Conservation (phyloP, 2,329 filamentous ascomycete genomes). For the Botrytis galanthina region DNA sequence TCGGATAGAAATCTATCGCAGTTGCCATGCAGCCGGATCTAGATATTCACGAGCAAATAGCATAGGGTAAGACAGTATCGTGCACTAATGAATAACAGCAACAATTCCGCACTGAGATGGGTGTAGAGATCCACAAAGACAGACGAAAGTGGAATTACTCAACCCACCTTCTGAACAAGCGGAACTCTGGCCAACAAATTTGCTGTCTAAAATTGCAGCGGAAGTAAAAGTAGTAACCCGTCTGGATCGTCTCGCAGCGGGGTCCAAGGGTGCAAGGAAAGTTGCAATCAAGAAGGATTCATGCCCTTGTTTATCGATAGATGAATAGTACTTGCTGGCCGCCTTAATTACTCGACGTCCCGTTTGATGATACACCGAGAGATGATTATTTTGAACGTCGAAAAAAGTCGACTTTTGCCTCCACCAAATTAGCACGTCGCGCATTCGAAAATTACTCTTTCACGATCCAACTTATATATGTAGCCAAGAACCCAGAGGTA, state of each 20-base stretch:
- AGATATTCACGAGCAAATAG: background rate
- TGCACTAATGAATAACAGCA: background rate
- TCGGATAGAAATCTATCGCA: background rate
- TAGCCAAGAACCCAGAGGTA: background rate
- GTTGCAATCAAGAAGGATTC: constrained; percentile 18
- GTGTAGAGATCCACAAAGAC: constrained; percentile 10
- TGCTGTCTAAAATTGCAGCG: constrained; percentile 13
- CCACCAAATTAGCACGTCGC: background rate
- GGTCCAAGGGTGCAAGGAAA: constrained; percentile 10
- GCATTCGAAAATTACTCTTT: background rate
- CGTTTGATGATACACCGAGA: background rate
- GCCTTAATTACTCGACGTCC: background rate
- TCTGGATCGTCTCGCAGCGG: constrained; percentile 18
- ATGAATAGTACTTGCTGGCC: constrained; percentile 11
- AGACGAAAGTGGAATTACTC: constrained; percentile 16
- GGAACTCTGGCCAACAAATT: background rate
- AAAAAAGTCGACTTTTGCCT: background rate
- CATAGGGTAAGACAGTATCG: constrained; percentile 2
- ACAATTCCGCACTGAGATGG: background rate
- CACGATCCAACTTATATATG: background rate
- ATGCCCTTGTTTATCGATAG: constrained; percentile 19
- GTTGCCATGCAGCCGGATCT: background rate
- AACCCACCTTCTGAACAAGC: constrained; percentile 18
- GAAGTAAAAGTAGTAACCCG: constrained; percentile 10
- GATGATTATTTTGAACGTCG: background rate